Evolutionary conservation across 2,329 filamentous ascomycete species (phyloP).

Genomic region (Colletotrichum kahawae): DNA sequence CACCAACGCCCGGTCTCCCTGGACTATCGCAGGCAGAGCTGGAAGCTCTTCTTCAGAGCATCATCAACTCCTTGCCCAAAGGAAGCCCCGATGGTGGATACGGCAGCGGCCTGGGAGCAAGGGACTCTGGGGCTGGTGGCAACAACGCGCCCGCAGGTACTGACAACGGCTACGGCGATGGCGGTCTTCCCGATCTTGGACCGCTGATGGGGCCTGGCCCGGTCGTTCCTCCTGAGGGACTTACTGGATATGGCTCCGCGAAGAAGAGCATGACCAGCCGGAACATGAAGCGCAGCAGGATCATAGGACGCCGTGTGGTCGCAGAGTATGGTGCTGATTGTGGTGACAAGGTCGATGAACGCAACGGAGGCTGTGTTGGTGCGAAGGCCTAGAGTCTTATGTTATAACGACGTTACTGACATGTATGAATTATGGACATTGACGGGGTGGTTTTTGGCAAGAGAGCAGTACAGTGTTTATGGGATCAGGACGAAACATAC

Average conservation of each 20-base stretch:
- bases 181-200: not conserved
- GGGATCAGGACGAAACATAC: not conserved
- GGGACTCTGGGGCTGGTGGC: conserved; percentile 7
- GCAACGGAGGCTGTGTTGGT: not conserved
- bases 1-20: not conserved
- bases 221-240: not conserved
- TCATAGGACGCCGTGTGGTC: conserved; percentile 8
- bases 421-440: conserved; percentile 10
- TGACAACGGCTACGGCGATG: not conserved
- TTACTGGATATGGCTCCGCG: not conserved
- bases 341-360: not conserved
- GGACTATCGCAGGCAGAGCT: not conserved
- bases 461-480: not conserved
- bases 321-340: not conserved
- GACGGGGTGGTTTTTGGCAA: not conserved
- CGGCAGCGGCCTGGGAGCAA: conserved; percentile 10
- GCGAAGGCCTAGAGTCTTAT: not conserved
- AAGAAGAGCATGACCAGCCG: not conserved
- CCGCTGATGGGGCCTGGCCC: not conserved
- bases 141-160: not conserved
- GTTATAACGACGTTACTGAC: not conserved
- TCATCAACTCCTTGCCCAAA: conserved; percentile 8
- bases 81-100: not conserved
- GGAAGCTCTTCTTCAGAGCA: conserved; percentile 12
- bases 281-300: conserved; percentile 13